Evolutionary conservation across 1,284 basidiomycete genomes (phyloP), one percentile per base, ranked within the genome.

Genomic region (Cutaneotrichosporon sp.): DNA sequence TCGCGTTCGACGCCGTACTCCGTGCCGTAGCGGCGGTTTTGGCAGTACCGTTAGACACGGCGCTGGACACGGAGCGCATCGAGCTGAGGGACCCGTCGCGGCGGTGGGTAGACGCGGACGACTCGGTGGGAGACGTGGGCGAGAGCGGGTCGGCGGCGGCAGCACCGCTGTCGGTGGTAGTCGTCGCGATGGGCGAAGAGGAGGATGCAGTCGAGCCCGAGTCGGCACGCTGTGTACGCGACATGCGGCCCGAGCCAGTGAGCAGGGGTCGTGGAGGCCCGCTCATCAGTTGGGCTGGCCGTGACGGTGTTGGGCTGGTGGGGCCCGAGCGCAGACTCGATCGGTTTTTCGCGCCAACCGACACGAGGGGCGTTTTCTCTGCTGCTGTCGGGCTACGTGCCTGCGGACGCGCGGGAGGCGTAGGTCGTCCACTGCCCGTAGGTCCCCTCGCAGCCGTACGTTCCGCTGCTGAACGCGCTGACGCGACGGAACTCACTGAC

Each of bases 341-440:
- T 15, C 26, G 40, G 22, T 34, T 17, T 13, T 41, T 22, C 39
- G 49, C 40, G 3, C 67, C 64, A 14, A 65, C 55, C 4, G 62
- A 51, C 4, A 66, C 65, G 13, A 56, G 51, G 5, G 56, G 51
- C 2, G 62, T 61, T 21, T 56, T 57, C 34, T 49, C 39, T 4
- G 65, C 65, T 4, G 68, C 66, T 1, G 66, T 67, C 0, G 66
- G 68, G 48, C 61, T 64, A 4, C 64, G 55, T 8, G 68, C 59
- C 8, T 51, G 52, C 1, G 66, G 67, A 2, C 59, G 59, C 8
- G 52, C 45, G 36, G 14, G 45, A 41, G 10, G 46, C 22, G 46
- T 38, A 36, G 22, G 46, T 45, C 33, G 46, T 18, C 41, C 37
- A 10, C 49, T 23, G 2, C 40, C 26, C 2, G 55, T 37, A 15